Conservation (phyloP, 2,329 filamentous ascomycete genomes). For the Fusarium nodosum region DNA sequence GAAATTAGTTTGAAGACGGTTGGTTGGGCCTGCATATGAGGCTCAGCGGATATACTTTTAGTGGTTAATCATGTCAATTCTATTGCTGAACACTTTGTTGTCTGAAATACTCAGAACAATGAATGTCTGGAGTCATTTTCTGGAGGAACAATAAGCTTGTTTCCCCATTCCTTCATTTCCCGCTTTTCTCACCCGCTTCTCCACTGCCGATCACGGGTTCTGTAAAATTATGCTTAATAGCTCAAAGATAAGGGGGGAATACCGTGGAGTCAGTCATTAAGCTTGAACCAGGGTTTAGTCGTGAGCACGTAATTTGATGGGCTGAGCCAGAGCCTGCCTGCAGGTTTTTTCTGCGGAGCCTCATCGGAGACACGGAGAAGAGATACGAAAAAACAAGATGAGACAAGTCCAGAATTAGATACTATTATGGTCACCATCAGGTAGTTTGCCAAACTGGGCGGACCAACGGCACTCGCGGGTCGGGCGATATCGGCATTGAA, state of each 20-base stretch:
- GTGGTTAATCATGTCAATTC: not conserved
- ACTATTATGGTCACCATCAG: not conserved
- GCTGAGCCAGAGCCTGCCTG: not conserved
- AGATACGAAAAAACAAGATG: constrained; percentile 19
- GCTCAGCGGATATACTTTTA: constrained; percentile 27
- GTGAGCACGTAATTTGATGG: constrained; percentile 7
- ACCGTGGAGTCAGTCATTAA: constrained; percentile 11
- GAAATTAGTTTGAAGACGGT: no score
- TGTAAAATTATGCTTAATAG: constrained; percentile 34
- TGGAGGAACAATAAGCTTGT: constrained; percentile 20
- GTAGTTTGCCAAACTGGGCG: not conserved
- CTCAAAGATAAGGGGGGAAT: constrained; percentile 30
- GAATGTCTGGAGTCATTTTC: no score
- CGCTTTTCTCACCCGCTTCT: constrained; percentile 8
- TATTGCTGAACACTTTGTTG: no score
- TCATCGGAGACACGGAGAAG: constrained; percentile 9
- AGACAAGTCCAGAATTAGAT: not conserved
- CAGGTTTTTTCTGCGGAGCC: constrained; percentile 18
- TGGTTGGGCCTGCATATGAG: constrained; percentile 21
- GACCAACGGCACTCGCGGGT: not conserved
- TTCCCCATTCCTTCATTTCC: constrained; percentile 12
- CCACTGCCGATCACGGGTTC: constrained; percentile 19
- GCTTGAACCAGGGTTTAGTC: constrained; percentile 1
- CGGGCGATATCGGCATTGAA: constrained; percentile 22
- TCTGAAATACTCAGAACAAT: no score